Base-by-base conservation (phyloP, 169 alveolate species). In the Plasmodium chabaudi region DNA sequence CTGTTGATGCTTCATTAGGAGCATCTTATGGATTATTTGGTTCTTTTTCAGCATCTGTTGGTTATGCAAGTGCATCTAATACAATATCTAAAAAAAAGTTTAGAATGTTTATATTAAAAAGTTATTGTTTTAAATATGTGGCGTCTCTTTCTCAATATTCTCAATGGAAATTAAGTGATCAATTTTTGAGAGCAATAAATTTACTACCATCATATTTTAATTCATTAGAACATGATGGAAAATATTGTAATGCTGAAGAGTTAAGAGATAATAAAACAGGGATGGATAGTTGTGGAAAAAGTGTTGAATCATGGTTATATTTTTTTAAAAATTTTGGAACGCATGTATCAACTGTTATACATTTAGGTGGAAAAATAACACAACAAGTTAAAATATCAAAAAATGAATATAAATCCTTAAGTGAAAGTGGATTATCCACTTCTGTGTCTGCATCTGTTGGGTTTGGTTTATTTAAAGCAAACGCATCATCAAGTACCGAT, bases 291-390 rank as follows among this genome's bases (percentile, higher is more conserved):
- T 95, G 97, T 21, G 91, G 88, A 6, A 19, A 42, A 17, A 46
- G 87, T n/a, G 97, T 95, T 25, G 23, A 72, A 39, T 75, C 95
- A 46, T 95, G 97, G 97, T 89, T 95, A 94, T 60, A 82, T 17
- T 93, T 95, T 72, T 93, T 95, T 82, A 69, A 94, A 87, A 92
- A 88, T 75, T 94, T 82, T 86, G 97, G 97, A 21, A 95, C 97
- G 1, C 97, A 95, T 63, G 94, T 93, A 42, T 91, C 96, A 12
- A 93, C 95, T 23, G 71, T 93, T 34, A 61, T 95, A 25, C 96
- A 95, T 51, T 93, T 95, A 19, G 97, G 97, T 6, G 97, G 97
- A 9, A 95, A 95, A 73, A 91, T 95, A 88, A 94, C 97, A 67
- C 89, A 94, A 70, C 96, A 94, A 65, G 91, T 95, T 10, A 94